Percentiles rank a stretch among this genome's conserved stretches.
Conservation (phyloP, 495 filamentous ascomycete genomes). For the Aspergillus mulundensis region DNA sequence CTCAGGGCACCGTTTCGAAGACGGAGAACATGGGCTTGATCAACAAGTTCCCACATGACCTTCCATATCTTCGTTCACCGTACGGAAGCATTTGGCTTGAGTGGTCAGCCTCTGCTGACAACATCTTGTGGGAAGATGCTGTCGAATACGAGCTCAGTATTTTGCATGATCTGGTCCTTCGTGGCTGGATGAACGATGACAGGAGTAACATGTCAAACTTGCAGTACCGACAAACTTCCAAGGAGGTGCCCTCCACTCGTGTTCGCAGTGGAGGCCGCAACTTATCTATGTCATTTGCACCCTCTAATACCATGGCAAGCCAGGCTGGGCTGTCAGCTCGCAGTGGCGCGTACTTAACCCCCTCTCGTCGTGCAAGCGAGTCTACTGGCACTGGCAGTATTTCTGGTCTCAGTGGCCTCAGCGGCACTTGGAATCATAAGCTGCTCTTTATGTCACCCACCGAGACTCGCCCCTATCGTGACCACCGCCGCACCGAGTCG, state of each 20-base stretch:
- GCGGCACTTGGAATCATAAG: conserved; percentile 13
- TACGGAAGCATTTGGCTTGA: conserved; percentile 31
- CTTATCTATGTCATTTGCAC: not conserved
- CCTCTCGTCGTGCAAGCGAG: conserved; percentile 16
- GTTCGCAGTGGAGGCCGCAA: not conserved
- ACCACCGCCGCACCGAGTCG: conserved; percentile 22
- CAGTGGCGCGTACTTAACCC: conserved; percentile 4
- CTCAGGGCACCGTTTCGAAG: conserved; percentile 18
- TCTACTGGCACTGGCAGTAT: not conserved
- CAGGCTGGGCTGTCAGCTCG: not conserved
- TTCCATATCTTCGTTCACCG: conserved; percentile 18
- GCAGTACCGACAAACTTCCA: not conserved
- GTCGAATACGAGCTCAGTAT: conserved; percentile 21
- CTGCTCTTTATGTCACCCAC: conserved; percentile 9
- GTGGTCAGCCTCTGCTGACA: conserved; percentile 19
- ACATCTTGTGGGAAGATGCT: conserved; percentile 21
- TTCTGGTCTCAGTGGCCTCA: not conserved
- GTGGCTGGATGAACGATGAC: conserved; percentile 16
- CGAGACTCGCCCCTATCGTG: conserved; percentile 1
- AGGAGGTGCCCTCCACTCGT: not conserved
- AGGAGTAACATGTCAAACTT: not conserved
- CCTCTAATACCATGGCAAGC: not conserved
- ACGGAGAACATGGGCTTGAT: conserved; percentile 7
- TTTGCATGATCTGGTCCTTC: conserved; percentile 19
- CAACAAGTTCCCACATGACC: conserved; percentile 18